Evolutionary conservation across 345 rosid genomes (phyloP), one percentile per base, ranked within the genome.

Genomic region (Cardamine resedifolia): DNA sequence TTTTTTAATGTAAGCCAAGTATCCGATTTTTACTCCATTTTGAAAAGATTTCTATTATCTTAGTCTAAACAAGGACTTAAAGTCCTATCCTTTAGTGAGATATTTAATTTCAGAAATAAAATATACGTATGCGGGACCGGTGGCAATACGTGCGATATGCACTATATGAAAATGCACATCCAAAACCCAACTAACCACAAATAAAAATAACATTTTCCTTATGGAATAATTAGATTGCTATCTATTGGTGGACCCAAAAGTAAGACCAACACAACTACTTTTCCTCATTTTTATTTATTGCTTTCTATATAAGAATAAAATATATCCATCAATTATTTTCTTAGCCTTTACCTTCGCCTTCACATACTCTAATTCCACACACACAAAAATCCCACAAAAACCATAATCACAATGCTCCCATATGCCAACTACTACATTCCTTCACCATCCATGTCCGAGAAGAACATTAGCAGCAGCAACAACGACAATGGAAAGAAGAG

Each of bases 361-460:
- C 48, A 28, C 66, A 36, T 38, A 69, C 19, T 52, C 59, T 34
- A 56, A 2, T 58, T 36, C 64, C 65, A 68, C 61, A 27, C 1
- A 31, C 9, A 31, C 9, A 36, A 11, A 3, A n/a, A n/a, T n/a
- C n/a, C 41, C 16, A 41, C 18, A 41, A 5, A 58, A 58, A 48
- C 30, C 41, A 71, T 71, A 4, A 59, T 34, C 76, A 61, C 39
- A 45, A 76, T 76, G 79, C 71, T 76, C 16, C 79, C 79, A 63
- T 56, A 70, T 36, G 26, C 66, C 44, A 70, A 76, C 66, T 76
- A 76, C 71, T 44, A 76, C 55, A n/a, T 70, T 28, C 47, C 75
- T 70, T 47, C 66, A 30, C 45, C 66, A 56, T 45, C 66, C 23
- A 64, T 45, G 26, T 61, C 74, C 24, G 58, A 68, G 47, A 70